These are phyloP conservation scores for Arthrobotrys entomopaga DNA, from an alignment of 2,329 filamentous ascomycete species.

Conservation along the genomic window DNA sequence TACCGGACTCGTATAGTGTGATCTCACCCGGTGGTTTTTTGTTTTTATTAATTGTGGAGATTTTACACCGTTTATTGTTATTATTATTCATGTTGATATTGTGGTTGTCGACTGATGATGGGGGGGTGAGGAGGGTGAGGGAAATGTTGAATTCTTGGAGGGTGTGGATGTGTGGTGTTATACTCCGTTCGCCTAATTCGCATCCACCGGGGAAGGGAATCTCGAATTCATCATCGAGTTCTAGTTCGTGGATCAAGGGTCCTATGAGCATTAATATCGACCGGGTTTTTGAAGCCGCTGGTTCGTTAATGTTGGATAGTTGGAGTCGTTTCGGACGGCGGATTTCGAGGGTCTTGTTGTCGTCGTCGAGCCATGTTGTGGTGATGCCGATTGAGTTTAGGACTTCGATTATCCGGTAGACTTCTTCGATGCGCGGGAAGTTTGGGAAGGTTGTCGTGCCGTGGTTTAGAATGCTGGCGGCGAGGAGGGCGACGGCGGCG, in stretches of 20 bases:
- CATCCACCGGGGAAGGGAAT: constrained; percentile 33
- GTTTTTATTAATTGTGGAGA: constrained; percentile 17
- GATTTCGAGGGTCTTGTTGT: no score
- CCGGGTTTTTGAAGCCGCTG: no score
- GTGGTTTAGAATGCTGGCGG: constrained; percentile 35
- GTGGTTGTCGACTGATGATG: no score
- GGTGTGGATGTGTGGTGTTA: constrained; percentile 28
- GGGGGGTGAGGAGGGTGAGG: no score
- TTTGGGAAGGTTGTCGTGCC: constrained; percentile 30
- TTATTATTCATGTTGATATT: no score
- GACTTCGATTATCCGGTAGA: constrained; percentile 32
- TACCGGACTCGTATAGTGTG: constrained; percentile 34
- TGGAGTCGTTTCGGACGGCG: no score
- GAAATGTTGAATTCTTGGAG: constrained; percentile 21
- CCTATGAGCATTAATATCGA: no score
- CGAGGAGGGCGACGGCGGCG: constrained; percentile 36
- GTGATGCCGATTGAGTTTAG: constrained; percentile 11
- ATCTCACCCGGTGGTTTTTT: constrained; percentile 30
- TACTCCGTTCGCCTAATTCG: constrained; percentile 24
- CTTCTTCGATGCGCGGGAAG: constrained; percentile 40
- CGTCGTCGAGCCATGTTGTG: no score
- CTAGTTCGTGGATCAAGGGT: not conserved
- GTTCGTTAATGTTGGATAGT: no score
- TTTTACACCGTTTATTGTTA: not conserved
- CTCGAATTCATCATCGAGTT: constrained; percentile 25